Conservation (phyloP, 2,329 filamentous ascomycete species). For the Xylaria polymorpha region DNA sequence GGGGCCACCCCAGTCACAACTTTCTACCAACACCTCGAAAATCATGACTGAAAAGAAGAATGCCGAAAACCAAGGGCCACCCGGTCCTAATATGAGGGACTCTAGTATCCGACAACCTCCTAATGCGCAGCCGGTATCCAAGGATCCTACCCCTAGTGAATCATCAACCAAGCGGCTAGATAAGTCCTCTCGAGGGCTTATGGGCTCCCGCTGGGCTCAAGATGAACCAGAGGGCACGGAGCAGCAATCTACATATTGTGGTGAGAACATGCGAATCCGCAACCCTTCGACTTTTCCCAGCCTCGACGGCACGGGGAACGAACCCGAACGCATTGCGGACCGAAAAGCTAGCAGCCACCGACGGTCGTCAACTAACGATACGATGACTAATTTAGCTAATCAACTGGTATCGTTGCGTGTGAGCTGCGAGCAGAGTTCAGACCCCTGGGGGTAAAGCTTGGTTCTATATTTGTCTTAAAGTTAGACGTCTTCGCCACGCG, state of each 20-base stretch:
- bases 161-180: background rate
- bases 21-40: background rate
- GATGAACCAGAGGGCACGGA: background rate
- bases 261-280: slow-evolving; percentile 11
- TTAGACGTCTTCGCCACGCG: background rate
- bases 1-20: background rate
- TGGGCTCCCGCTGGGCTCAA: slow-evolving; percentile 14
- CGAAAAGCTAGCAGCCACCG: slow-evolving; percentile 9
- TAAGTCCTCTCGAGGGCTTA: background rate
- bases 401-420: slow-evolving; percentile 16
- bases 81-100: background rate
- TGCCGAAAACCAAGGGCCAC: background rate
- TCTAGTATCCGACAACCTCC: background rate
- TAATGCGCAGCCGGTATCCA: background rate
- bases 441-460: background rate
- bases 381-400: slow-evolving; percentile 14
- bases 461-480: background rate
- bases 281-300: background rate
- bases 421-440: background rate
- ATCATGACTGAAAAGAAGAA: too few species aligned
- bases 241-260: slow-evolving; percentile 3
- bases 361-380: slow-evolving; percentile 20
- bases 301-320: background rate
- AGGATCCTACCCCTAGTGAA: background rate
- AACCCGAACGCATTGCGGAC: slow-evolving; percentile 3